phyloP scores from a whole-genome alignment of 257 asterid genomes.

The Solanum medicagineum region DNA sequence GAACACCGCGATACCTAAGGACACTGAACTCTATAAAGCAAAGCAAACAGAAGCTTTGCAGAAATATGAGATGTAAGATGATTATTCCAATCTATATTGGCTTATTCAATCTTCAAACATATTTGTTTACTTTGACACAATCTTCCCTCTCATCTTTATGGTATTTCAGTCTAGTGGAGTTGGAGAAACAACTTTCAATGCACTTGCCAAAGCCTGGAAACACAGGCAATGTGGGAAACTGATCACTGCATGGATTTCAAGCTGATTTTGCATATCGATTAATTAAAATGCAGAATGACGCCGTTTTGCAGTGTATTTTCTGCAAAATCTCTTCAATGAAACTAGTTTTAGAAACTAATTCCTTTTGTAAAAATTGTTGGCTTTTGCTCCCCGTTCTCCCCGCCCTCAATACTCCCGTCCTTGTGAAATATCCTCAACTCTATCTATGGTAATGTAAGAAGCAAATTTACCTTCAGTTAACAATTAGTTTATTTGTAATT shows the following conservation, averaged over 20 bases:
- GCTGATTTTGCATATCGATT: background rate
- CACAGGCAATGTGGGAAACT: background rate
- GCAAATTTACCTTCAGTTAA: background rate
- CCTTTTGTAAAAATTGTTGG: background rate
- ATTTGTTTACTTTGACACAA: background rate
- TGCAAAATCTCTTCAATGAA: background rate
- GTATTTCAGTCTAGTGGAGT: conserved; percentile 62
- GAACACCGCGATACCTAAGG: conserved; percentile 49
- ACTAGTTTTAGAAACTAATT: background rate
- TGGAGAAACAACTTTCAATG: conserved; percentile 72
- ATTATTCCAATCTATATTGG: background rate
- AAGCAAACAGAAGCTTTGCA: conserved; percentile 68
- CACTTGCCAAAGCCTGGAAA: conserved; percentile 29
- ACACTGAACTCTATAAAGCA: conserved; percentile 57
- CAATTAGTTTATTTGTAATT: background rate
- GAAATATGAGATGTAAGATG: conserved; percentile 63
- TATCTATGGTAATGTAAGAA: background rate
- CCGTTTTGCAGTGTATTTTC: background rate
- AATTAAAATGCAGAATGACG: background rate
- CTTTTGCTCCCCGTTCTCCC: background rate
- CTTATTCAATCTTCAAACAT: background rate
- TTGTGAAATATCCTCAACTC: background rate
- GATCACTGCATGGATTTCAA: background rate
- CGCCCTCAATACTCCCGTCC: background rate
- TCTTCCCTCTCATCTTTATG: background rate